Evolutionary conservation across 2,329 filamentous ascomycete genomes (phyloP).

Genomic region (Reticulascus tulasneorum): DNA sequence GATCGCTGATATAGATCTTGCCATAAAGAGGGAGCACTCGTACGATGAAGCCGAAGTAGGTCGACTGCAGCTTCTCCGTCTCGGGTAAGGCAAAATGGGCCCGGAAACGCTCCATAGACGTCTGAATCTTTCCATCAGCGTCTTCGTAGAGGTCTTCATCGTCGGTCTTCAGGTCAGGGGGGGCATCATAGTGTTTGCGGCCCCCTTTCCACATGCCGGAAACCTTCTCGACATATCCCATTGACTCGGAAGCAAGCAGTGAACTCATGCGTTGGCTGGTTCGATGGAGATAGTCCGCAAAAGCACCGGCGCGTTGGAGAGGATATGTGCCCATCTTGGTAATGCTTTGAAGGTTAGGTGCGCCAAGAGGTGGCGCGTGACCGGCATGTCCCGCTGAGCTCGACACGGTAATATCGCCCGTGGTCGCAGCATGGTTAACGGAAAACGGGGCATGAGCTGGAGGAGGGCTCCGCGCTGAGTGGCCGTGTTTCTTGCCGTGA

Average conservation of each 20-base stretch:
- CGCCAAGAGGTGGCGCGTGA: conserved; percentile 18
- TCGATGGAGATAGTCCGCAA: conserved; percentile 78
- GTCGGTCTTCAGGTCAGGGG: conserved; percentile 46
- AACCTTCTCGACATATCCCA: conserved; percentile 95
- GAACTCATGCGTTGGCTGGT: conserved; percentile 78
- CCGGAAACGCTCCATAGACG: conserved; percentile 76
- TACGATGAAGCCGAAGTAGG: conserved; percentile 90
- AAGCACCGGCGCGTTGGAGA: conserved; percentile 74
- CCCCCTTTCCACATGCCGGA: conserved; percentile 96
- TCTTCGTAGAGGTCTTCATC: conserved; percentile 51
- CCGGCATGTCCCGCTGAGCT: no score
- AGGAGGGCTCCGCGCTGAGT: conserved; percentile 4
- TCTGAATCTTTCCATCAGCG: conserved; percentile 61
- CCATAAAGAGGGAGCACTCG: conserved; percentile 88
- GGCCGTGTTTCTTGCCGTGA: conserved; percentile 10
- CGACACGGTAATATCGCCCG: conserved; percentile 31
- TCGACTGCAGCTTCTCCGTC: conserved; percentile 78
- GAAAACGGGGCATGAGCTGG: conserved; percentile 9
- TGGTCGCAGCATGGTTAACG: conserved; percentile 32
- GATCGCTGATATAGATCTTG: conserved; percentile 90
- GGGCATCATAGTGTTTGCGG: conserved; percentile 78
- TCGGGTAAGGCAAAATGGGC: conserved; percentile 86
- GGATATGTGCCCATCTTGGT: conserved; percentile 68
- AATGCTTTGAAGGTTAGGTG: conserved; percentile 48
- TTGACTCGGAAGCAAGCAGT: conserved; percentile 81